Base-by-base conservation (phyloP, 2,329 filamentous ascomycete species). In the Colletotrichum kahawae region DNA sequence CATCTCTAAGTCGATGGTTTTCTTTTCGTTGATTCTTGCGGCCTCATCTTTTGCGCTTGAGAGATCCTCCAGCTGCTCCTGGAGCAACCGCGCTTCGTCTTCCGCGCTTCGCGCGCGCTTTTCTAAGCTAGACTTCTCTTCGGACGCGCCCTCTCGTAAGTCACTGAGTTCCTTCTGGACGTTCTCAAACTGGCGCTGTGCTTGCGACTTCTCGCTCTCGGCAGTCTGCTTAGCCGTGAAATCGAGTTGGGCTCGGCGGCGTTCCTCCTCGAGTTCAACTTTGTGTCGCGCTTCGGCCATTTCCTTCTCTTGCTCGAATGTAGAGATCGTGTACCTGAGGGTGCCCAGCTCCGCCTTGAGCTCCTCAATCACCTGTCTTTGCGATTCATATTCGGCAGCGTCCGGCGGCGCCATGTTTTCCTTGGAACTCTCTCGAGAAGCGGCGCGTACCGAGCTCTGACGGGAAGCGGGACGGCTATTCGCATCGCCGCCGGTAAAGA, bases 281-380 rank as follows among this genome's bases (percentile, higher is more conserved):
- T 95, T 93, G 79, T 97, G 94, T 76, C 95, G 93, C 18, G 98
- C 88, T 12, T 92, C 89, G 63, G 92, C 88, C 79, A 98, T 90
- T 73, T 98, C 95, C 79, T 94, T 93, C 81, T 98, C 96, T 79
- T 98, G 95, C 80, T 96, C 96, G 68, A 95, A 87, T 21, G 94
- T 96, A 80, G 95, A 94, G 78, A 98, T 89, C 74, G 96, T 95
- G 85, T 98, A 99, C 76, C 93, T 93, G 66, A 98, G 87, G 0
- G 95, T 95, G 76, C 96, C 97, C 56, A 98, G 88, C 84, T 98
- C 95, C 3, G 96, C 95, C 81, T 96, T 96, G 31, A 98, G 89
- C 77, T 96, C 93, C 80, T 98, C 96, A 75, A 90, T 90, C 43
- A 87, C 86, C 70, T 85, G 88, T 64, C 88, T 87, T 80, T 90